Conservation (phyloP, 1,139 yeast genomes). For the Diutina sp. region DNA sequence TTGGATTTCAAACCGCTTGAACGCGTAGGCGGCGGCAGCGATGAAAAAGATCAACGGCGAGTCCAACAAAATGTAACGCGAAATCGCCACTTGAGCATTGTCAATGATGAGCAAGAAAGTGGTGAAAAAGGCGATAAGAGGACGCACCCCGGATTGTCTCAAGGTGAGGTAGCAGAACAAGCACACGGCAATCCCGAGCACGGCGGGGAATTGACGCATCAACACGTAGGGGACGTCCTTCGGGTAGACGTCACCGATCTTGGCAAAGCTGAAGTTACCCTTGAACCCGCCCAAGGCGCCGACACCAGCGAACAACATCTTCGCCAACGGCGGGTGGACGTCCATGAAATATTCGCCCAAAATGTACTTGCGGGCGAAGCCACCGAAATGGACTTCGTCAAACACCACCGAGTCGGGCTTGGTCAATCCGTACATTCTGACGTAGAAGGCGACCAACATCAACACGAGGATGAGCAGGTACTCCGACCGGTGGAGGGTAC, state of each 20-base stretch:
- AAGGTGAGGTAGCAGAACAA: slow-evolving; percentile 69
- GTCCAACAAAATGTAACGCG: slow-evolving; percentile 82
- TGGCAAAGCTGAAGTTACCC: slow-evolving; percentile 61
- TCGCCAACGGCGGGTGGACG: slow-evolving; percentile 91
- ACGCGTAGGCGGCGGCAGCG: slow-evolving; percentile 72
- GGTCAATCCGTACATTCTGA: slow-evolving; percentile 45
- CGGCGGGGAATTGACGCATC: slow-evolving; percentile 82
- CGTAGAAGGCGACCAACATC: slow-evolving; percentile 11
- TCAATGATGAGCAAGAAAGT: slow-evolving; percentile 63
- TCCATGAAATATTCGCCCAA: slow-evolving; percentile 73
- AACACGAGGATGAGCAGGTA: slow-evolving; percentile 5
- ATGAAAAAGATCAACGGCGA: slow-evolving; percentile 86
- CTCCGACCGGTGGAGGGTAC: not conserved
- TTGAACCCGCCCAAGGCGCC: slow-evolving; percentile 62
- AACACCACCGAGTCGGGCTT: slow-evolving; percentile 78
- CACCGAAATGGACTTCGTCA: slow-evolving; percentile 85
- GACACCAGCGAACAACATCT: slow-evolving; percentile 74
- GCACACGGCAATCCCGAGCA: slow-evolving; percentile 71
- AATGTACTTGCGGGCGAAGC: slow-evolving; percentile 65
- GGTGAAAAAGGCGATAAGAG: slow-evolving; percentile 59
- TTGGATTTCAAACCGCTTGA: slow-evolving; percentile 70
- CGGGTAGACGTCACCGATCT: slow-evolving; percentile 58
- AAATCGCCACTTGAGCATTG: slow-evolving; percentile 78
- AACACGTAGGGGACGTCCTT: slow-evolving; percentile 53
- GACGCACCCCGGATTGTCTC: slow-evolving; percentile 76